Base-by-base conservation (phyloP, 768 basidiomycete genomes). In the Russula lepida region DNA sequence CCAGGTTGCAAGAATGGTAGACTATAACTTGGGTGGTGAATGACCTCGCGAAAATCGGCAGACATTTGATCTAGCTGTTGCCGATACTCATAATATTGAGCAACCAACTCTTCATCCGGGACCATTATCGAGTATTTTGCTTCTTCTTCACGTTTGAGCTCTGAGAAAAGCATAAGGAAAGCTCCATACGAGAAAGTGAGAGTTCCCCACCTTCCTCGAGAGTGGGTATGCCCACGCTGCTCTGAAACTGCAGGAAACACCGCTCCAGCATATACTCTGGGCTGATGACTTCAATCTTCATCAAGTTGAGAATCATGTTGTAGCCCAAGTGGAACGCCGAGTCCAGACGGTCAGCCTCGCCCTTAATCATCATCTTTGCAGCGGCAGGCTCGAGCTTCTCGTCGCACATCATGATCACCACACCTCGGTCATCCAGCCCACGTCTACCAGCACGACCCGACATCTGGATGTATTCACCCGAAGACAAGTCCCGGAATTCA, bases 321-420 rank as follows among this genome's bases (percentile, higher is more conserved):
- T 99, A 99, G 19, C 97, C 95, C 15, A 99, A 77, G 74, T 98
- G 94, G 78, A 99, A 99, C 4, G 97, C 97, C 6, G 97, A 99
- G 73, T 98, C 94, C 54, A 99, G 78, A 51, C 95, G 80, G 71
- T 99, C 95, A 4, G 97, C 94, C 76, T 95, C 89, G 49, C 97
- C 97, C 73, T 98, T 98, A 68, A 99, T 88, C 97, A 99, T 99
- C 56, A 79, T 81, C 77, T 95, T 98, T 39, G 97, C 95, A 0
- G 88, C 84, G 2, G 82, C 71, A 0, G 97, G 95, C 68, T 98
- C 97, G 48, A 99, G 79, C 74, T 95, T 98, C 76, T 98, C 93
- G 73, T 98, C 97, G 71, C 89, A 90, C 97, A 99, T 98, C 92
- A 99, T 90, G 68, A 99, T 98, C 54, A 99, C 97, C 53, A 98